Base-by-base conservation (phyloP, 2,329 filamentous ascomycete species). In the Cladosporium velox region DNA sequence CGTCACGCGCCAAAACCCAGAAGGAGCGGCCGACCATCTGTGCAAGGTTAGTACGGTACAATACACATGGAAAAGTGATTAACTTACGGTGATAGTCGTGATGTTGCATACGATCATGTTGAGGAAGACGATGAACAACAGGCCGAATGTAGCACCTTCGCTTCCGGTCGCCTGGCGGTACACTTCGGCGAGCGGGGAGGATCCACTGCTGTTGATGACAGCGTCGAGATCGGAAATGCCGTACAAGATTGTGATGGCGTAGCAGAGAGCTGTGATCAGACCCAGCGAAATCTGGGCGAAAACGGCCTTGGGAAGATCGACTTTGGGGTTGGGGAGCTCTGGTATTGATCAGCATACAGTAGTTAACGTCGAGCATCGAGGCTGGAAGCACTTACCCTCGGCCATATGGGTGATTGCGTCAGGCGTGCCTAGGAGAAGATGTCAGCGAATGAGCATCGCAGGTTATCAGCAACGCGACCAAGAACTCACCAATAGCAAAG, bases 1-100 rank as follows among this genome's bases (percentile, higher is more conserved):
- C 83, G 73, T 89, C 87, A 35, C 87, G 84, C 44, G 86, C 85
- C 21, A 86, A 76, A 1, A 82, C 80, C 84, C 84, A 86, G 75
- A 38, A 80, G 76, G 73, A 70, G 24, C 76, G 73, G n/a, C 75
- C 72, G 34, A 75, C 69, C 74, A 73, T 88, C 35, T 85, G 75
- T 2, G 86, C 26, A 30, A 6, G 30, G 51, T 54, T 6, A 54
- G 51, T 32, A 11, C 2, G 1, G 15, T 4, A 54, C 15, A 32
- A 21, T 54, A 3, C 3, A 11, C 51, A 54, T 32, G 14, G 6
- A n/a, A n/a, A 26, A 11, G 1, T 8, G 11, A 1, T 24, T 18
- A 28, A 44, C 57, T 30, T 44, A 59, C 57, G 3, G 54, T 65
- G 26, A 65, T 64, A 14, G 61, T 64, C 12, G 61, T 55, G 26